phyloP scores from a whole-genome alignment of 768 basidiomycete genomes.

The Guyanaporus albipodus region DNA sequence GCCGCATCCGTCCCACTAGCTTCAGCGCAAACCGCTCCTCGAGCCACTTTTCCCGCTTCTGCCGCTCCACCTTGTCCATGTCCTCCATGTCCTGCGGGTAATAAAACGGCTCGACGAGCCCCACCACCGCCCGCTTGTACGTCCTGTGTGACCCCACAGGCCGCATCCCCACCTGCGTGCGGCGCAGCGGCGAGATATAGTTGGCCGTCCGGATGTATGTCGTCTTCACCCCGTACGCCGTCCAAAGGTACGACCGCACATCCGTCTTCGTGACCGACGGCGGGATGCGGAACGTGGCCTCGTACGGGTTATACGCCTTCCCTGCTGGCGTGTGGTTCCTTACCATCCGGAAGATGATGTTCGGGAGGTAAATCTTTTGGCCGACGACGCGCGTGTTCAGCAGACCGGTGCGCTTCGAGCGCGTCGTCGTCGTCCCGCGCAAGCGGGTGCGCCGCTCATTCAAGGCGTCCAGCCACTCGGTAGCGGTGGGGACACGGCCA shows the following conservation, averaged over 20 bases:
- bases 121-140: slow-evolving; percentile 91
- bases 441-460: slow-evolving; percentile 59
- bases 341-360: slow-evolving; percentile 76
- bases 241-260: slow-evolving; percentile 76
- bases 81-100: slow-evolving; percentile 81
- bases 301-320: slow-evolving; percentile 87
- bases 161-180: slow-evolving; percentile 26
- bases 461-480: slow-evolving; percentile 55
- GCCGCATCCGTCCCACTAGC: slow-evolving; percentile 35
- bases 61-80: slow-evolving; percentile 55
- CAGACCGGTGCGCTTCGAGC: slow-evolving; percentile 31
- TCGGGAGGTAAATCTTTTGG: slow-evolving; percentile 85
- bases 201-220: slow-evolving; percentile 97
- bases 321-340: slow-evolving; percentile 76
- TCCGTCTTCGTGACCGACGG: slow-evolving; percentile 89
- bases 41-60: slow-evolving; percentile 55
- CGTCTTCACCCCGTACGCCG: slow-evolving; percentile 84
- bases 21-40: slow-evolving; percentile 52
- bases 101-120: slow-evolving; percentile 90
- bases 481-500: slow-evolving; percentile 41
- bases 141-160: slow-evolving; percentile 43
- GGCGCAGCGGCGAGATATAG: slow-evolving; percentile 58
- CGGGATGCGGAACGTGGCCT: slow-evolving; percentile 93
- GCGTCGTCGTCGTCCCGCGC: slow-evolving; percentile 58
- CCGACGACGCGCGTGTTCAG: slow-evolving; percentile 55